These are phyloP conservation scores for Auricularia sp. DNA, from an alignment of 768 basidiomycete genomes.

Conservation along the genomic window DNA sequence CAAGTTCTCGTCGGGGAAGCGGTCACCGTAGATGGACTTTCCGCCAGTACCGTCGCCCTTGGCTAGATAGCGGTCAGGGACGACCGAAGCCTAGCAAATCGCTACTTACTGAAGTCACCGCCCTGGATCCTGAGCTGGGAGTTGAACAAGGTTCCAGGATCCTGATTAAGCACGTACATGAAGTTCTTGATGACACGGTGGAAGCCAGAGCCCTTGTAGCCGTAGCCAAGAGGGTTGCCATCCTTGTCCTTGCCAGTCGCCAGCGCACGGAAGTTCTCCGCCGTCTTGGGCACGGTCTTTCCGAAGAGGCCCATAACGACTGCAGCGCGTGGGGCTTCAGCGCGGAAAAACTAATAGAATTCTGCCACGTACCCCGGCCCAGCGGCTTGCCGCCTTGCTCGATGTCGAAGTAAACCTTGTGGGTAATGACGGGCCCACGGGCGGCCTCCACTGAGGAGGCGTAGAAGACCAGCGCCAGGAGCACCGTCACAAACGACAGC, in stretches of 20 bases:
- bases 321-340: slow-evolving; percentile 21
- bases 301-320: slow-evolving; percentile 87
- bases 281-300: slow-evolving; percentile 92
- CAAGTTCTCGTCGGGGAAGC: slow-evolving; percentile 96
- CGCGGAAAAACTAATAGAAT: neutral
- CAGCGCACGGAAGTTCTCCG: slow-evolving; percentile 94
- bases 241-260: slow-evolving; percentile 75
- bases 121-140: slow-evolving; percentile 72
- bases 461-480: slow-evolving; percentile 61
- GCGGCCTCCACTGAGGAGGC: slow-evolving; percentile 65
- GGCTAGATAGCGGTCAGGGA: slow-evolving; percentile 31
- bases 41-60: slow-evolving; percentile 84
- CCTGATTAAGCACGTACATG: slow-evolving; percentile 41
- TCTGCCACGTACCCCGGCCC: slow-evolving; percentile 55
- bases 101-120: slow-evolving; percentile 85
- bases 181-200: slow-evolving; percentile 93
- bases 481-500: slow-evolving; percentile 50
- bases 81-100: neutral
- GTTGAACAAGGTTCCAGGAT: neutral
- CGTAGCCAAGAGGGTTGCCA: slow-evolving; percentile 68
- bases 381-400: slow-evolving; percentile 82
- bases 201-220: slow-evolving; percentile 94
- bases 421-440: slow-evolving; percentile 82
- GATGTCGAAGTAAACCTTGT: slow-evolving; percentile 92
- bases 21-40: slow-evolving; percentile 88